Conservation (phyloP, 1,284 basidiomycete genomes). For the Agaricales sp. region DNA sequence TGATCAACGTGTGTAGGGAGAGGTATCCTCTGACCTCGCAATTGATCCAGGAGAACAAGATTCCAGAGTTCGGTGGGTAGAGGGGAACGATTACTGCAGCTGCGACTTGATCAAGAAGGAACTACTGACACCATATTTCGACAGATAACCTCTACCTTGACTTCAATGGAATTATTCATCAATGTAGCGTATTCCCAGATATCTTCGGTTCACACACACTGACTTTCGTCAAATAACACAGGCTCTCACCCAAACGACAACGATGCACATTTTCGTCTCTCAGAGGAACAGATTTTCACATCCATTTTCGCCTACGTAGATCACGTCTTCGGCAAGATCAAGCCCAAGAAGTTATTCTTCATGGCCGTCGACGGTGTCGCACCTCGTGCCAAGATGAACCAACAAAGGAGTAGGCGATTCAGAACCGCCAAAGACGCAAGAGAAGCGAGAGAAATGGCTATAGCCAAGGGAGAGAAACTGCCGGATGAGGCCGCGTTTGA, state of each 20-base stretch:
- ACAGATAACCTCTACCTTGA: slow-evolving; percentile 86
- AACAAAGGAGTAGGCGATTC: slow-evolving; percentile 92
- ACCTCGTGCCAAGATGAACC: slow-evolving; percentile 99
- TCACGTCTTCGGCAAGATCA: slow-evolving; percentile 94
- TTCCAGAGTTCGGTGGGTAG: slow-evolving; percentile 78
- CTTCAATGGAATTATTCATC: slow-evolving; percentile 99
- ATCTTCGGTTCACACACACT: not conserved
- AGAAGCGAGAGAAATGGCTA: slow-evolving; percentile 81
- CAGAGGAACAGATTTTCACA: slow-evolving; percentile 96
- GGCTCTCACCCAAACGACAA: slow-evolving; percentile 88
- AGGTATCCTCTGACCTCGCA: slow-evolving; percentile 98
- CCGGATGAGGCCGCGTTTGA: slow-evolving; percentile 95
- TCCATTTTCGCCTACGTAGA: slow-evolving; percentile 97
- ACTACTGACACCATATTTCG: slow-evolving; percentile 10
- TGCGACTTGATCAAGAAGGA: slow-evolving; percentile 4
- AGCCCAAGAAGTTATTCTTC: slow-evolving; percentile 93
- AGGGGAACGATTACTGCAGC: slow-evolving; percentile 2
- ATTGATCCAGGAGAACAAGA: slow-evolving; percentile 93
- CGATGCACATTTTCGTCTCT: slow-evolving; percentile 90
- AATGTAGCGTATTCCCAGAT: slow-evolving; percentile 45
- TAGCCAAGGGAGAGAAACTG: slow-evolving; percentile 81
- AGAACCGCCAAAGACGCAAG: slow-evolving; percentile 89
- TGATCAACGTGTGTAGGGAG: slow-evolving; percentile 55
- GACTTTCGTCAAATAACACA: not conserved
- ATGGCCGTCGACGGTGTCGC: slow-evolving; percentile 99